Conservation (phyloP, 2,329 filamentous ascomycete species). For the Arthrobotrys megalospora region DNA sequence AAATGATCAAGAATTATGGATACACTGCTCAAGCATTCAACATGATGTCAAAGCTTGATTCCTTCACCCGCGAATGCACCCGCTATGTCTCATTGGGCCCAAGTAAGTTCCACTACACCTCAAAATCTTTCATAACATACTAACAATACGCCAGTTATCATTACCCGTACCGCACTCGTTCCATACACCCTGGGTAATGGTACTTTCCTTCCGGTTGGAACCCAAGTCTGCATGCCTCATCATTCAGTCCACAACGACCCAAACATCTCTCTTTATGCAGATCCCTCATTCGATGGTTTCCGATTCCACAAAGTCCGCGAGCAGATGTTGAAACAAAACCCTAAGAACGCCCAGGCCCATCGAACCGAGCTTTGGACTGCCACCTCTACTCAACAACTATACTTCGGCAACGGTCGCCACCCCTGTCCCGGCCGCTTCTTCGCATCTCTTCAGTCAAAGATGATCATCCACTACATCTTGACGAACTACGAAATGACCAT, state of each 20-base stretch:
- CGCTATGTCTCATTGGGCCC: constrained; percentile 56
- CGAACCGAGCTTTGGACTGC: constrained; percentile 56
- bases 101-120: constrained; percentile 30
- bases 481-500: constrained; percentile 51
- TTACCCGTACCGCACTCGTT: constrained; percentile 48
- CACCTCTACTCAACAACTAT: constrained; percentile 54
- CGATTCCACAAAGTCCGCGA: constrained; percentile 59
- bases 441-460: constrained; percentile 54
- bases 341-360: constrained; percentile 30
- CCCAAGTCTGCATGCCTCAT: constrained; percentile 59
- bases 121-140: neutral
- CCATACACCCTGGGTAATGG: constrained; percentile 51
- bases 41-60: constrained; percentile 59
- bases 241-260: constrained; percentile 57
- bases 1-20: constrained; percentile 58
- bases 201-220: constrained; percentile 47
- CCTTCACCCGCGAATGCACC: constrained; percentile 56
- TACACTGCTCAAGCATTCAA: constrained; percentile 57
- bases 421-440: constrained; percentile 60
- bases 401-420: constrained; percentile 58
- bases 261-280: constrained; percentile 34
- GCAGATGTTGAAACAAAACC: constrained; percentile 37
- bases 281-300: constrained; percentile 49
- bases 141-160: constrained; percentile 41
- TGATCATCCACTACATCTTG: constrained; percentile 56